These are phyloP conservation scores for Cystobasidium ongulense DNA, from an alignment of 768 basidiomycete genomes.

Conservation along the genomic window DNA sequence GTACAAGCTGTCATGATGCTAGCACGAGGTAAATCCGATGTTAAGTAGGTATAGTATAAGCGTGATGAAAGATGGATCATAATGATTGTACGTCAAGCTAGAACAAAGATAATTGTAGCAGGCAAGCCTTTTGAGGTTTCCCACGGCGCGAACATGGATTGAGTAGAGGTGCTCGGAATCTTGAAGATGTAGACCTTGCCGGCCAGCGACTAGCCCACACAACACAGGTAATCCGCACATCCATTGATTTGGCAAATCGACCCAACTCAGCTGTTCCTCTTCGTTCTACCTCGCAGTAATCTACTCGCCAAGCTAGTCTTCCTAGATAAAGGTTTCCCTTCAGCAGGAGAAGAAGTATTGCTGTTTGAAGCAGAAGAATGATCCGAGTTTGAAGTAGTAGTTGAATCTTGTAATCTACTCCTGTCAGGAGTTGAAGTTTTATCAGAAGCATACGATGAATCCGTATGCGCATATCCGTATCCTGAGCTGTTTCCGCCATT, in stretches of 20 bases:
- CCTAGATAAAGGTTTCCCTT: not conserved
- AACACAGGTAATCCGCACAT: not conserved
- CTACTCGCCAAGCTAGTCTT: constrained; percentile 19
- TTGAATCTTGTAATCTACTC: not conserved
- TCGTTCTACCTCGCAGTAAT: not conserved
- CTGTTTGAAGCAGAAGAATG: constrained; percentile 13
- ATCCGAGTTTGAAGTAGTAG: not conserved
- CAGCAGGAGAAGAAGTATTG: constrained; percentile 4
- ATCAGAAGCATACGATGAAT: not conserved
- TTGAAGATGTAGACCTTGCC: no score
- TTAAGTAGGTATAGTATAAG: no score
- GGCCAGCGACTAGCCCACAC: not conserved
- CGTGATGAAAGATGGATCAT: no score
- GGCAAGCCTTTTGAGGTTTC: no score
- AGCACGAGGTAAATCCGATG: no score
- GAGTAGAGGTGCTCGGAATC: no score
- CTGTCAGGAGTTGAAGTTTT: constrained; percentile 5
- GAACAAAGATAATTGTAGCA: no score
- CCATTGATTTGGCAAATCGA: not conserved
- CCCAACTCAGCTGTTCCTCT: not conserved
- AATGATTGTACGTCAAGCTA: no score
- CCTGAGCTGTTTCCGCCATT: not conserved
- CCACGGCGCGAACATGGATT: no score
- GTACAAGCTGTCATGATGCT: no score
- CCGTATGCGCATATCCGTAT: not conserved